Conservation (phyloP, 2,329 filamentous ascomycete genomes). For the Sordariomycetes sp. region DNA sequence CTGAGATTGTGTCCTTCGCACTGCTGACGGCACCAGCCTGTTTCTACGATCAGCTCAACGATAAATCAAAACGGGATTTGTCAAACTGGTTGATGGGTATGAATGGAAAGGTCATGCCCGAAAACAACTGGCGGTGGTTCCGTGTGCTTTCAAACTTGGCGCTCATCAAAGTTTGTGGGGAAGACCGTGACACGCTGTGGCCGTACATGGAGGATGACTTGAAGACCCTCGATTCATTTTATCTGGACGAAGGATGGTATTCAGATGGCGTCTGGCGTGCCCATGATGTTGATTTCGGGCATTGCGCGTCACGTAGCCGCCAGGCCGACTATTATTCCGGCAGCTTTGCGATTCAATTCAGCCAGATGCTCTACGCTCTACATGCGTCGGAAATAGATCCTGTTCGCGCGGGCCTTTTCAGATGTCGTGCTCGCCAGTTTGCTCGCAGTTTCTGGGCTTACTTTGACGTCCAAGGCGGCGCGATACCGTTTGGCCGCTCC, state of each 20-base stretch:
- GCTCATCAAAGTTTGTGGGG: constrained; percentile 28
- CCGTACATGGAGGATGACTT: constrained; percentile 29
- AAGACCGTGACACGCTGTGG: constrained; percentile 19
- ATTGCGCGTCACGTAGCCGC: too few relatives aligned
- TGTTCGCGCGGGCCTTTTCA: constrained; percentile 24
- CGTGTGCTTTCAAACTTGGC: constrained; percentile 39
- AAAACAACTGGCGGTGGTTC: constrained; percentile 45
- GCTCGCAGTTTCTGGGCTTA: constrained; percentile 33
- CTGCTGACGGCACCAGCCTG: constrained; percentile 30
- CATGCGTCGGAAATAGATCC: constrained; percentile 33
- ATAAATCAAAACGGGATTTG: constrained; percentile 23
- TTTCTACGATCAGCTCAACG: constrained; percentile 20
- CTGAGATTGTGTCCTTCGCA: constrained; percentile 39
- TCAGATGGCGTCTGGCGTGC: constrained; percentile 32
- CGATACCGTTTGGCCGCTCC: constrained; percentile 41
- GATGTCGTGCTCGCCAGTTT: constrained; percentile 26
- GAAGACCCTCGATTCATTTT: constrained; percentile 32
- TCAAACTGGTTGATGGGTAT: constrained; percentile 29
- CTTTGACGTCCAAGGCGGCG: constrained; percentile 36
- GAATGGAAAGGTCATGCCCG: constrained; percentile 33
- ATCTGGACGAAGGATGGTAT: constrained; percentile 35
- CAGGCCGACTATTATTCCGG: constrained; percentile 45
- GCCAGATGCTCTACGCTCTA: constrained; percentile 34
- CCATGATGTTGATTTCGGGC: neutral
- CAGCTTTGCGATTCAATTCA: constrained; percentile 44